phyloP scores from a whole-genome alignment of 306 rosid species.

The Trichosanthes truncata region DNA sequence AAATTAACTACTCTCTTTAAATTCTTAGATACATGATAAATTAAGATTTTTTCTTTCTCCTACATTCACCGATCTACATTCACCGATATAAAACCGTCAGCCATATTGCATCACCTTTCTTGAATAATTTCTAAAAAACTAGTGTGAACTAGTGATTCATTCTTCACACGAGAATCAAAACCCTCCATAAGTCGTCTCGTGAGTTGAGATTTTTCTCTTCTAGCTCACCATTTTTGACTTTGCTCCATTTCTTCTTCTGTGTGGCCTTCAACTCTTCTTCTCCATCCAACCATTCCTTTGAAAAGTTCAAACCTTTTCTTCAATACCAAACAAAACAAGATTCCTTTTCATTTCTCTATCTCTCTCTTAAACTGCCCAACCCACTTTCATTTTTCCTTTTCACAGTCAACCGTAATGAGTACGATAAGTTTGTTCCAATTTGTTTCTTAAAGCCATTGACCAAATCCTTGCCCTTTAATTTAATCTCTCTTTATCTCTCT shows the following conservation, averaged over 20 bases:
- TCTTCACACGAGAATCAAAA: no score
- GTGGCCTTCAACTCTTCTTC: not conserved
- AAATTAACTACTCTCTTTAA: no score
- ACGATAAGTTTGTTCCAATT: not conserved
- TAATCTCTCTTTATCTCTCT: not conserved
- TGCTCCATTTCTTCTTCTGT: not conserved
- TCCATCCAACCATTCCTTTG: not conserved
- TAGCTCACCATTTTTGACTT: conserved; percentile 5
- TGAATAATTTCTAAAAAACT: no score
- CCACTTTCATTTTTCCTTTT: not conserved
- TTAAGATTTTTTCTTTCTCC: no score
- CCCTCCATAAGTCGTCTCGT: no score
- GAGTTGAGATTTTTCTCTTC: not conserved
- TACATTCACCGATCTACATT: no score
- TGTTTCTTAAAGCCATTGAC: conserved; percentile 7
- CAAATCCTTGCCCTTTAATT: not conserved
- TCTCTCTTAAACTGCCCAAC: conserved; percentile 1
- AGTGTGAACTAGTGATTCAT: no score
- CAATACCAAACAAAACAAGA: not conserved
- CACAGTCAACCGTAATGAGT: not conserved
- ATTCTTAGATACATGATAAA: no score
- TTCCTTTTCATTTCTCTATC: not conserved
- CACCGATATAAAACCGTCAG: no score
- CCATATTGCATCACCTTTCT: no score
- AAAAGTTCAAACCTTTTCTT: not conserved